Evolutionary conservation across 768 basidiomycete genomes (phyloP).

Genomic region (Mycena capillaripes): DNA sequence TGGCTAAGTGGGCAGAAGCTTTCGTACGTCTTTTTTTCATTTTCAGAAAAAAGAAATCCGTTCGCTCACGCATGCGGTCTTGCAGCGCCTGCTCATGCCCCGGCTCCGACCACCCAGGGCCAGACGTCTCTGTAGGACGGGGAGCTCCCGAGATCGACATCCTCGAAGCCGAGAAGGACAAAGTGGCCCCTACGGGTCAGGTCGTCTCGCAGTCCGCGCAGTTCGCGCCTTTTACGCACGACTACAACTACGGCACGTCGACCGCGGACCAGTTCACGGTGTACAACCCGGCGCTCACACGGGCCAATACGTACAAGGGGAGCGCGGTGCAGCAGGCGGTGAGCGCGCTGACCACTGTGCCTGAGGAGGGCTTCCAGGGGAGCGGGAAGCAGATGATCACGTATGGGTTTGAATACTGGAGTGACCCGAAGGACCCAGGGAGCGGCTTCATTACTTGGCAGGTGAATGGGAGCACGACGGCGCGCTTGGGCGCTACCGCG

Average conservation of each 20-base stretch:
- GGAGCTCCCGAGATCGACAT: constrained; percentile 89
- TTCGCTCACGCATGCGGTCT: background rate
- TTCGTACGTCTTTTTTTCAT: constrained; percentile 62
- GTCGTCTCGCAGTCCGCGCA: constrained; percentile 84
- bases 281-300: constrained; percentile 48
- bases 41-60: background rate
- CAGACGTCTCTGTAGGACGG: constrained; percentile 65
- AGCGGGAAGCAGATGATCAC: constrained; percentile 64
- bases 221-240: constrained; percentile 69
- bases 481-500: constrained; percentile 66
- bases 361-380: constrained; percentile 70
- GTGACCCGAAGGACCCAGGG: constrained; percentile 64
- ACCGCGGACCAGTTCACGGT: constrained; percentile 53
- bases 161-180: constrained; percentile 82
- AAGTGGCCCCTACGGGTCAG: constrained; percentile 57
- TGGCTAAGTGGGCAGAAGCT: constrained; percentile 85
- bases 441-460: constrained; percentile 86
- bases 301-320: constrained; percentile 60
- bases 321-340: constrained; percentile 75
- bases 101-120: constrained; percentile 84
- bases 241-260: constrained; percentile 55
- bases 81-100: constrained; percentile 82
- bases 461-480: constrained; percentile 66
- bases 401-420: constrained; percentile 83
- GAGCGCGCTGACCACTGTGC: constrained; percentile 60